Evolutionary conservation across 2,329 filamentous ascomycete species (phyloP), one percentile per base, ranked within the genome.

Genomic region (Colletotrichum brevisporum): DNA sequence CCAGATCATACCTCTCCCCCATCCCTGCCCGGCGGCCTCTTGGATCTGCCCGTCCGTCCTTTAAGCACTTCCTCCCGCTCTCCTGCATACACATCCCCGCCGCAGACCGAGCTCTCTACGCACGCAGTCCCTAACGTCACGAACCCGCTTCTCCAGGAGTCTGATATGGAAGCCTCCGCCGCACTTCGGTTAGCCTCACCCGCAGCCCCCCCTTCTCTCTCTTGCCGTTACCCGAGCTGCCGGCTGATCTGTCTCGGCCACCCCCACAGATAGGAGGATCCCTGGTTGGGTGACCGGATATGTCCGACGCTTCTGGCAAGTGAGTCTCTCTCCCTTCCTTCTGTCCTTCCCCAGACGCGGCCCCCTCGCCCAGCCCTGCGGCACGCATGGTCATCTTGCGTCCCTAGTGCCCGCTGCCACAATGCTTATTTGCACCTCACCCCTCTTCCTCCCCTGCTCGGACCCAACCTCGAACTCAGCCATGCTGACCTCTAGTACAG

Each of bases 251-350:
- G 10, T 54, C 57, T 55, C 16, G 47, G 36, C 45, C 65, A 53
- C 67, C 56, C 56, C 63, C 24, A 31, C 74, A 98, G 95, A 98
- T 78, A 88, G 90, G 74, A 88, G 94, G 66, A 85, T 98, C 31
- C 93, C 94, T 2, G 96, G 95, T 55, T 98, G 94, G 84, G 94
- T 98, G 24, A 92, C 91, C 74, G 94, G 95, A 74, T 99, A 98
- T 79, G 95, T 99, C 48, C 91, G 96, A 67, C 89, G 96, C 45
- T 98, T 99, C 82, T 99, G 96, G 96, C 96, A 99, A 90, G 95
- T 97, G 86, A 75, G 92, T 80, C 24, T 70, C 24, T 64, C 69
- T 26, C 41, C 50, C 39, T 31, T 67, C 53, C 70, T 39, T 63
- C 24, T 16, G 63, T 59, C 41, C 41, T 31, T 58, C 59, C 52